Base-by-base conservation (phyloP, 1,139 yeast genomes). In the Geotrichum candidum region DNA sequence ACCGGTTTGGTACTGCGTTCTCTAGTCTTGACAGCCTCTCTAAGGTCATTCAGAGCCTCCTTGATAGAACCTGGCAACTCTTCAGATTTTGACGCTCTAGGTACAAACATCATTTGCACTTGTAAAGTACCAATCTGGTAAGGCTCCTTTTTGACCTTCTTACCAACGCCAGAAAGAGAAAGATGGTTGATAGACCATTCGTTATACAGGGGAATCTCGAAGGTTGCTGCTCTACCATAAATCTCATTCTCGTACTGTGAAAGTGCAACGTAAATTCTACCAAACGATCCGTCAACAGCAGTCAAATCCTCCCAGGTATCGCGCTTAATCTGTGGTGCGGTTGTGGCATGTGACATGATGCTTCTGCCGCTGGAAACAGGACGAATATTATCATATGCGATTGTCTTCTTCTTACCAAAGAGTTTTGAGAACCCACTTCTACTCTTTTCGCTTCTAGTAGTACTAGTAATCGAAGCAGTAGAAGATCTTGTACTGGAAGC, bases 221-320 rank as follows among this genome's bases (percentile, higher is more conserved):
- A 82, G 58, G 78, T 78, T 54, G 78, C 77, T 0, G 84, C 79
- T 59, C 76, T 75, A 33, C 89, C 88, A 23, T 81, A 82, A 41
- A 87, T 77, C 53, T 79, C 79, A 31, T 78, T 74, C 68, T 85
- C 85, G 68, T 82, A 82, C 65, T 84, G 85, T 53, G 82, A 80
- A 66, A 91, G 82, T 57, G 82, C 82, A 62, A 91, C 78, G 67
- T 85, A 84, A 64, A 90, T 82, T 67, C 92, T 81, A 1, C 90
- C 96, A 77, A 89, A 90, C 11, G 96, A 88, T 0, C 98, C 98
- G 75, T 92, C 97, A 58, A 78, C 79, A 1, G 96, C 96, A 11
- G 58, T 53, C 50, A 50, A 23, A 11, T 57, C 54, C 18, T 57
- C 59, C 53, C 64, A 56, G 22, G 57, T 51, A 41, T 59, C 58